These are phyloP conservation scores for Dalbergia cochinchinensis DNA, from an alignment of 306 rosid genomes.

Conservation along the genomic window DNA sequence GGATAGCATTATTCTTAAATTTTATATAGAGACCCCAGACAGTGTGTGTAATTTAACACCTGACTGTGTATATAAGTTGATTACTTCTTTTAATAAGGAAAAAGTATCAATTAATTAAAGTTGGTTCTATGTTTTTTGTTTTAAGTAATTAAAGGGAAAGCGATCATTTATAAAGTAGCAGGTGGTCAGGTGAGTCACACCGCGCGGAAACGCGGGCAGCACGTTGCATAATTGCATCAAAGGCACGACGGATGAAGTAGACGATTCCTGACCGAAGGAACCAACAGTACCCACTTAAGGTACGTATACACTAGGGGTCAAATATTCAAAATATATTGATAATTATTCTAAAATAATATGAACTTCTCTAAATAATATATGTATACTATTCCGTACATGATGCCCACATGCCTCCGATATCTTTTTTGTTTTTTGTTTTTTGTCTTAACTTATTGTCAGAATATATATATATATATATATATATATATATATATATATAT, in stretches of 20 bases:
- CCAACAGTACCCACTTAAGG: neutral
- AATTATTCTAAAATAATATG: neutral
- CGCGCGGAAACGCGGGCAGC: neutral
- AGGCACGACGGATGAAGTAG: neutral
- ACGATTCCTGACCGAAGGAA: neutral
- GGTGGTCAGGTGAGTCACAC: neutral
- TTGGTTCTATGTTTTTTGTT: too few species aligned
- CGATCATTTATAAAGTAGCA: too few species aligned
- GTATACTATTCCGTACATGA: neutral
- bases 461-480: neutral
- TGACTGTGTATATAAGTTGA: too few species aligned
- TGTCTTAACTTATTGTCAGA: neutral
- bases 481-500: too few species aligned
- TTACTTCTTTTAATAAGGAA: too few species aligned
- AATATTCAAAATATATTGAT: neutral
- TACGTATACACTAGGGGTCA: neutral
- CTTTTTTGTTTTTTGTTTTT: neutral
- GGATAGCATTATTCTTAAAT: too few species aligned
- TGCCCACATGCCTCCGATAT: neutral
- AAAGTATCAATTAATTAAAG: too few species aligned
- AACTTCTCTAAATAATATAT: neutral
- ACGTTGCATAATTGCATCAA: neutral
- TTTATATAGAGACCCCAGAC: too few species aligned
- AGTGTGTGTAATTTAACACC: too few species aligned
- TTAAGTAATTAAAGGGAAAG: too few species aligned